A percentile compares a stretch with the other conserved stretches of the same genome.
Conservation (phyloP, 495 filamentous ascomycete genomes). For the Pyrenula aspistea region DNA sequence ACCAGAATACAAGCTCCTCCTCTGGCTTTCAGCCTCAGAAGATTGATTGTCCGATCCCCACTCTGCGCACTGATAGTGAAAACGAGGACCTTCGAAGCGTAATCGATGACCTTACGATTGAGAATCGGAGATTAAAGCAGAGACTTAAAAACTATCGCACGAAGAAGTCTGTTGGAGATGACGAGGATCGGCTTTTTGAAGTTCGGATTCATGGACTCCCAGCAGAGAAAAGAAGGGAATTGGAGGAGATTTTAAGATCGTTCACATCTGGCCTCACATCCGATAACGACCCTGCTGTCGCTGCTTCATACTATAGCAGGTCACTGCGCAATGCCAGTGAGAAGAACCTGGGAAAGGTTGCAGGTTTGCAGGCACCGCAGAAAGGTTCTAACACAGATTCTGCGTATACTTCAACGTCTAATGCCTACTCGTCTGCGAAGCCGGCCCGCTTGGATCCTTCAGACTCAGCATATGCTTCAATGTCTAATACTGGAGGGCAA, state of each 20-base stretch:
- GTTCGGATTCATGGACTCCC: conserved; percentile 60
- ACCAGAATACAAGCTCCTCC: conserved; percentile 16
- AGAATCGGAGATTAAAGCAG: conserved; percentile 58
- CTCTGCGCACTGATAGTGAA: conserved; percentile 31
- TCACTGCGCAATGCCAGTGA: background rate
- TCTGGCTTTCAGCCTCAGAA: conserved; percentile 7
- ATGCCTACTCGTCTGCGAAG: conserved; percentile 32
- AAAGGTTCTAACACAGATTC: conserved; percentile 13
- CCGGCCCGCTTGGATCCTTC: conserved; percentile 31
- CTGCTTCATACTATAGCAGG: conserved; percentile 36
- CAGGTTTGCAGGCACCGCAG: background rate
- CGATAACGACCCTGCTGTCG: conserved; percentile 55
- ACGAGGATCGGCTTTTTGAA: conserved; percentile 63
- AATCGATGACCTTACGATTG: conserved; percentile 61
- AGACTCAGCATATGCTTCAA: conserved; percentile 69
- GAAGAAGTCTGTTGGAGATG: conserved; percentile 43
- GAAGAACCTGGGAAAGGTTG: background rate
- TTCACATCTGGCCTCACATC: conserved; percentile 43
- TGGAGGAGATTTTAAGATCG: conserved; percentile 56
- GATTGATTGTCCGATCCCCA: conserved; percentile 6
- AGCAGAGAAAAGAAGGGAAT: conserved; percentile 52
- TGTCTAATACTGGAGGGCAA: conserved; percentile 40
- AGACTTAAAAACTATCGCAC: conserved; percentile 56
- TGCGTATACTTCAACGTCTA: conserved; percentile 15
- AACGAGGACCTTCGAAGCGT: conserved; percentile 51